Base-by-base conservation (phyloP, 441 rosid species). In the Euphorbia celastroides region DNA sequence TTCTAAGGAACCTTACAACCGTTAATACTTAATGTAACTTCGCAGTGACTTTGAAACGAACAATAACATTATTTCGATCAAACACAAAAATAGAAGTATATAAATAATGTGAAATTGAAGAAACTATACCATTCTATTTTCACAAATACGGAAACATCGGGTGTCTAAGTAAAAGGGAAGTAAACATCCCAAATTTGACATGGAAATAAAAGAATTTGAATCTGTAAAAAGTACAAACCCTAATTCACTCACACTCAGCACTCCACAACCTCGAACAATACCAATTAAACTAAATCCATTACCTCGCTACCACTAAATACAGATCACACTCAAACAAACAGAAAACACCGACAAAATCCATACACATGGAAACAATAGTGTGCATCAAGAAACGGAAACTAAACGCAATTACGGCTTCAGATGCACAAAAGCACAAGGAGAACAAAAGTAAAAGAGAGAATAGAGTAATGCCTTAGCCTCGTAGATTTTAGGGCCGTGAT, bases 401-500 rank as follows among this genome's bases (percentile, higher is more conserved):
- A 32, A 65, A 13, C 6, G 17, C 25, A 57, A 19, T 17, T 32
- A 5, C 7, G 59, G 34, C 60, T 26, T 16, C 27, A 27, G 65
- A 20, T 25, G 22, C 25, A 60, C 26, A 51, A 23, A n/a, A n/a
- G 14, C 31, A 3, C 57, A 26, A 56, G 36, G 32, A 28, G 34
- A 54, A 41, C 55, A 19, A 20, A 46, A 3, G 59, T 23, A 60
- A 46, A 41, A 25, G 30, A 60, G 38, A 51, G 31, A 60, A 59
- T 56, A 17, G 69, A 65, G 50, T 22, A 67, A 64, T 83, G 83
- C 99, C 98, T 94, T 94, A 74, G 99, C 98, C 74, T 89, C 94
- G 77, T 94, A 94, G 83, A 94, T 85, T 82, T 96, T 91, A 77
- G 97, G 99, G 44, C 98, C 99, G 78, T 94, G 99, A 79, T 84